A percentile compares a stretch with the other conserved stretches of the same genome.
Evolutionary conservation across 192 early-diverging fungal species (phyloP).

Genomic region (Podila epigama): DNA sequence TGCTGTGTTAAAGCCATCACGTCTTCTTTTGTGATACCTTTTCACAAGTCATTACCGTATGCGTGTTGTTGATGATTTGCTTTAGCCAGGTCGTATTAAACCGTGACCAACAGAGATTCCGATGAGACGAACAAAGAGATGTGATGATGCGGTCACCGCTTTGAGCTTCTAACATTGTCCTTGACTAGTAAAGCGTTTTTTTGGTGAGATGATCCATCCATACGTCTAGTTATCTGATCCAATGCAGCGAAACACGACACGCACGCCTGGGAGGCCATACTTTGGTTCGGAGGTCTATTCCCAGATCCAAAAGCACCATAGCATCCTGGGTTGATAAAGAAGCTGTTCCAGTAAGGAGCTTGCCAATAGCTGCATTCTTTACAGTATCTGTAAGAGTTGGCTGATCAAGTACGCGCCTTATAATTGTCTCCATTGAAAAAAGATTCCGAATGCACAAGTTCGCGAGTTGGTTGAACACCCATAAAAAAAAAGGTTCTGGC

Average conservation of each 20-base stretch:
- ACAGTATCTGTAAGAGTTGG: conserved; percentile 5
- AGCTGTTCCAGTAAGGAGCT: conserved; percentile 5
- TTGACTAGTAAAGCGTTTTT: conserved; percentile 1
- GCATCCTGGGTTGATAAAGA: conserved; percentile 14
- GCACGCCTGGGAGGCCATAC: too few species aligned
- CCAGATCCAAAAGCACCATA: conserved; percentile 17
- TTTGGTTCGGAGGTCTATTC: conserved; percentile 8
- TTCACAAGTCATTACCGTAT: conserved; percentile 1
- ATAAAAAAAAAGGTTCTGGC: too few species aligned
- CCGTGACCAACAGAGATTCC: conserved; percentile 11
- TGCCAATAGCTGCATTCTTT: conserved; percentile 14
- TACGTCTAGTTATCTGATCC: too few species aligned
- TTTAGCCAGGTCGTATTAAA: conserved; percentile 24
- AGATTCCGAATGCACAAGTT: background rate
- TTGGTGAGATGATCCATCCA: too few species aligned
- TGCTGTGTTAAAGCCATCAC: background rate
- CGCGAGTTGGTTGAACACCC: background rate
- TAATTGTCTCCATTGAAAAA: conserved; percentile 30
- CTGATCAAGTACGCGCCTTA: conserved; percentile 21
- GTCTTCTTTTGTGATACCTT: background rate
- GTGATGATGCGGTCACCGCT: conserved; percentile 21
- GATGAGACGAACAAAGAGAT: conserved; percentile 17
- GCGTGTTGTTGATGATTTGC: background rate
- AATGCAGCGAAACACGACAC: too few species aligned
- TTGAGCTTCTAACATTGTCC: conserved; percentile 3